Percentiles rank a stretch among this genome's conserved stretches.
phyloP scores from a whole-genome alignment of 768 basidiomycete genomes.

The Kwoniella sp. region DNA sequence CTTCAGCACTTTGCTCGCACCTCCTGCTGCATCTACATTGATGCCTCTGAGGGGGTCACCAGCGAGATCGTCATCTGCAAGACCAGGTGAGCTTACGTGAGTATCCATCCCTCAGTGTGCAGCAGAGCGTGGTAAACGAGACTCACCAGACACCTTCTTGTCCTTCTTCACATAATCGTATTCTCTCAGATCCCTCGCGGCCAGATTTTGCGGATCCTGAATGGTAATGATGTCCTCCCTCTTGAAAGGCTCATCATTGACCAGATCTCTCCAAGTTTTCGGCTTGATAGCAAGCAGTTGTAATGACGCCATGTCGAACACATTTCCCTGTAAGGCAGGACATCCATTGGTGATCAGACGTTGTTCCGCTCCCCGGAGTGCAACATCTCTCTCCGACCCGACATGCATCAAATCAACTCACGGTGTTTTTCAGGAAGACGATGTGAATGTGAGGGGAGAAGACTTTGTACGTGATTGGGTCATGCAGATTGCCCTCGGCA shows the following conservation, averaged over 20 bases:
- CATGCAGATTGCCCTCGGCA: constrained; percentile 81
- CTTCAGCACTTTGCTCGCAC: constrained; percentile 56
- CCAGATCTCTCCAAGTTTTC: constrained; percentile 70
- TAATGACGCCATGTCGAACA: constrained; percentile 55
- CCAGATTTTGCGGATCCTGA: constrained; percentile 63
- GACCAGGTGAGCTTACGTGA: no score
- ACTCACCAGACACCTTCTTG: constrained; percentile 52
- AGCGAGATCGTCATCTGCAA: constrained; percentile 44
- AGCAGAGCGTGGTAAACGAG: not conserved
- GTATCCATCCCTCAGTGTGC: constrained; percentile 7
- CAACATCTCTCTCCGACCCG: not conserved
- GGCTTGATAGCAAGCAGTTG: constrained; percentile 55
- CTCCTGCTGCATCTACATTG: constrained; percentile 58
- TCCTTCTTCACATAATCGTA: constrained; percentile 59
- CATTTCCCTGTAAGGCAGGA: constrained; percentile 43
- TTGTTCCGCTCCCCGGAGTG: no score
- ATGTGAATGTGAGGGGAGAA: constrained; percentile 97
- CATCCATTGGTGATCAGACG: not conserved
- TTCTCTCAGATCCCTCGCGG: constrained; percentile 56
- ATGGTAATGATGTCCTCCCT: constrained; percentile 89
- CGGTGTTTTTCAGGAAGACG: constrained; percentile 82
- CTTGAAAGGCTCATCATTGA: constrained; percentile 80
- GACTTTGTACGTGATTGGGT: constrained; percentile 96
- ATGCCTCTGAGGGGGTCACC: constrained; percentile 56
- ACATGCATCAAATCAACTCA: constrained; percentile 18